Percentiles rank a stretch among this genome's conserved stretches.
Evolutionary conservation across 768 basidiomycete species (phyloP).

Genomic region (Tremella fuciformis): DNA sequence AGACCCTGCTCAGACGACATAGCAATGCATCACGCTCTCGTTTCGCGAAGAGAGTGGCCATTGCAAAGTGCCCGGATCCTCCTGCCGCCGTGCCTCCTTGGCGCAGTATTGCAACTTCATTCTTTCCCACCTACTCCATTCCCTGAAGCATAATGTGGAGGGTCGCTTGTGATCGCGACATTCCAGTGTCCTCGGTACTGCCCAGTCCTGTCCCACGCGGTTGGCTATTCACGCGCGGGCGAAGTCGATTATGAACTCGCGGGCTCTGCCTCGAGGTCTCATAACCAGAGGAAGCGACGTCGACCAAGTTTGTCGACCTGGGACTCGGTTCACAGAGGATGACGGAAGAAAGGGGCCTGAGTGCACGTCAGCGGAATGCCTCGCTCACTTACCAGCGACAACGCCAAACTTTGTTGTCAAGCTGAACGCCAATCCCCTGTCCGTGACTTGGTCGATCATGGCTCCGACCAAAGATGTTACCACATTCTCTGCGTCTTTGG

Average conservation of each 20-base stretch:
- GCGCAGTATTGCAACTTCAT: constrained; percentile 17
- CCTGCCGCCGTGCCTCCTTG: constrained; percentile 25
- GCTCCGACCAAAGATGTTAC: constrained; percentile 52
- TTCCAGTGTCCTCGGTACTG: constrained; percentile 58
- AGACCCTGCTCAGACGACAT: no score
- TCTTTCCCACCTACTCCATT: constrained; percentile 22
- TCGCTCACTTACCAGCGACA: constrained; percentile 14
- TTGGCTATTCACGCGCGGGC: constrained; percentile 59
- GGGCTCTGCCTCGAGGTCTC: no score
- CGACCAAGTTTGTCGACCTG: constrained; percentile 59
- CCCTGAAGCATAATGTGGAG: constrained; percentile 25
- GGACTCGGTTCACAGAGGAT: constrained; percentile 61
- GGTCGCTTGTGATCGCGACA: constrained; percentile 55
- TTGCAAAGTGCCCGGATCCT: constrained; percentile 13
- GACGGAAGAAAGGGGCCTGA: not conserved
- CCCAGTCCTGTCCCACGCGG: constrained; percentile 61
- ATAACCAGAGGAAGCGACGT: constrained; percentile 59
- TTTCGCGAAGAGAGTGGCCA: no score
- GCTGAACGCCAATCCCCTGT: constrained; percentile 37
- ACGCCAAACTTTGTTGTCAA: constrained; percentile 50
- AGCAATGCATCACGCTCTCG: no score
- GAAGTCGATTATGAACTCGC: no score
- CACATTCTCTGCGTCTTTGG: constrained; percentile 61
- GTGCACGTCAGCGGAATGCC: not conserved
- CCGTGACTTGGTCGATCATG: constrained; percentile 27